phyloP scores from a whole-genome alignment of 1,139 yeast genomes.

The Trichomonascaceae sp. region DNA sequence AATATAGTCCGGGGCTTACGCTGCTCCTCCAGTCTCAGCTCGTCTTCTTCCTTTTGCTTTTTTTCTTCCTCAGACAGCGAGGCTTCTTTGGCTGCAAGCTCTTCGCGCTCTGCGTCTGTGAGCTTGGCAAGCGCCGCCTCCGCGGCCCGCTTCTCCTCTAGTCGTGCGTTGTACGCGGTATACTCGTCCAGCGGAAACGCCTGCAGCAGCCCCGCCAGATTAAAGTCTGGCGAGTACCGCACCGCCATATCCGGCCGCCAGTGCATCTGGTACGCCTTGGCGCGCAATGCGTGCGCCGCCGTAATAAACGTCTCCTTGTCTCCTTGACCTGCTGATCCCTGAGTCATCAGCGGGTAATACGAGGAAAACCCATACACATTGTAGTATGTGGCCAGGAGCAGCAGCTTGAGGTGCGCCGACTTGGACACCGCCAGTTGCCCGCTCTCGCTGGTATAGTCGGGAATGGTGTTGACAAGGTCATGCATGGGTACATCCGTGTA shows the following conservation, averaged over 20 bases:
- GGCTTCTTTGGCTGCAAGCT: no score
- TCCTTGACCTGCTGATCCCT: constrained; percentile 81
- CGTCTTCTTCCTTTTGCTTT: constrained; percentile 12
- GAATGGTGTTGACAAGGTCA: constrained; percentile 56
- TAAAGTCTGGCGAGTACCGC: constrained; percentile 28
- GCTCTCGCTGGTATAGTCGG: constrained; percentile 71
- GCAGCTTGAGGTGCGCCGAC: constrained; percentile 46
- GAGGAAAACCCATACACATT: constrained; percentile 67
- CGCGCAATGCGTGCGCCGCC: constrained; percentile 51
- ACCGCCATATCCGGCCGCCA: constrained; percentile 44
- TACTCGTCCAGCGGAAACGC: constrained; percentile 52
- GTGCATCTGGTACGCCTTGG: constrained; percentile 57
- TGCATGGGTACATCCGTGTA: constrained; percentile 44
- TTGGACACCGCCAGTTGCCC: constrained; percentile 70
- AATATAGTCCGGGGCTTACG: constrained; percentile 38
- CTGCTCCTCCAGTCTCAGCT: no score
- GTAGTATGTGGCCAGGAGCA: constrained; percentile 60
- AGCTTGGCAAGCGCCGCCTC: no score
- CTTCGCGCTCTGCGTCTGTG: no score
- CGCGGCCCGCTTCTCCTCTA: no score
- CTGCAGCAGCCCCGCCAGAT: constrained; percentile 66
- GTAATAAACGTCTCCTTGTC: constrained; percentile 84
- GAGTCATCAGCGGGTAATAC: constrained; percentile 74
- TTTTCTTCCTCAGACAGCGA: no score
- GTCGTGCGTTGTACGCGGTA: constrained; percentile 9